Base-by-base conservation (phyloP, 2,329 filamentous ascomycete genomes). In the Phialemoniopsis sp. region DNA sequence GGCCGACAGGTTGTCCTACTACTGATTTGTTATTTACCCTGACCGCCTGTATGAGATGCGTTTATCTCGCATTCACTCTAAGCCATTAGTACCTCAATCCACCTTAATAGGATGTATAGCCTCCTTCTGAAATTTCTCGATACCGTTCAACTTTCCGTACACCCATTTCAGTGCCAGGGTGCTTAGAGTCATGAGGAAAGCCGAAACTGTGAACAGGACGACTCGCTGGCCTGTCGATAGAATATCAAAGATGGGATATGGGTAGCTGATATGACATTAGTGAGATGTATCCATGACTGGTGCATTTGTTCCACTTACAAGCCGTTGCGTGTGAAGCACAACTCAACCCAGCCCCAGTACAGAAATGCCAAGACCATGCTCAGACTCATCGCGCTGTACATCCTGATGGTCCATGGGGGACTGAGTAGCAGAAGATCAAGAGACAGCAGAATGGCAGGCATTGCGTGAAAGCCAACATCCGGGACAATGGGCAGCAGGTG, bases 221-320 rank as follows among this genome's bases (percentile, higher is more conserved):
- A 81, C 66, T 15, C 90, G 76, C 54, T 89, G 82, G 36, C 66
- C 56, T 0, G 80, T 85, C 36, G 70, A 73, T 32, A 94, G 65
- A 33, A 86, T 57, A 8, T 71, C 81, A 47, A 96, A 91, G 18
- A 95, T 73, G 2, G 90, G 89, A 59, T 96, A 95, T 1, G 89
- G 89, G 51, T 95, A 94, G 70, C 82, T 85, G 38, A 32, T 16
- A 19, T 30, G 32, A 33, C 19, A 19, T 30, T 15, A 38, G 29
- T 29, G 19, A 36, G 34, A 26, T 26, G 21, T 10, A 6, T 26
- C 6, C 10, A 10, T 26, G 21, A 10, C 21, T 6, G 21, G 21
- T 26, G 21, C 6, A 6, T 26, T 10, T 26, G 21, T 6, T 26
- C 28, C 4, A 63, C 75, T 57, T 55, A 80, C 78, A 70, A 77